Evolutionary conservation across 352 stramenopile species (phyloP).

Genomic region (Phytophthora kernoviae): DNA sequence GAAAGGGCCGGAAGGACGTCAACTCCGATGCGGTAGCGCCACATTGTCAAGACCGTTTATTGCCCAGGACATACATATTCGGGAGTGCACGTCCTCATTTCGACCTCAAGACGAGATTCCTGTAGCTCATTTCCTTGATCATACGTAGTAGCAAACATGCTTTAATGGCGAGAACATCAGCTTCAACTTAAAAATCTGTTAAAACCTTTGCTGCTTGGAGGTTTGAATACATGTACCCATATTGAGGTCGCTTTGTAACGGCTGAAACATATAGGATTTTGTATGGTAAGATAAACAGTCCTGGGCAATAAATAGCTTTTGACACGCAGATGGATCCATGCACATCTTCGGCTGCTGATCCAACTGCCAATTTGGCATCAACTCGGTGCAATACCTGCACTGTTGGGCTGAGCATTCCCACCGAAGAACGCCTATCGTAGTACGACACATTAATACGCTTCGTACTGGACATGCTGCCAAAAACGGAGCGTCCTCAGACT

Average conservation of each 20-base stretch:
- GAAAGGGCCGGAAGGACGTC: neutral
- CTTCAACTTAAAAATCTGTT: too few relatives aligned
- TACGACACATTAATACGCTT: neutral
- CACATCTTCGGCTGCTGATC: neutral
- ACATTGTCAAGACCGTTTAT: neutral
- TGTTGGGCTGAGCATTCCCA: too few relatives aligned
- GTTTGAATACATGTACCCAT: too few relatives aligned
- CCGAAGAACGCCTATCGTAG: too few relatives aligned
- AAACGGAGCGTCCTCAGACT: neutral
- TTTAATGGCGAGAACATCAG: too few relatives aligned
- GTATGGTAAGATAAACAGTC: neutral
- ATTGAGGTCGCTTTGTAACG: constrained; percentile 2
- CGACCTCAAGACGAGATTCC: too few relatives aligned
- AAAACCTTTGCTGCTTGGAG: too few relatives aligned
- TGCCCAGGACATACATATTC: neutral
- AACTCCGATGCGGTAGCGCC: neutral
- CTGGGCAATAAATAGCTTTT: neutral
- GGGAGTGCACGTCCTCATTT: neutral
- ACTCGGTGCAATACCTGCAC: too few relatives aligned
- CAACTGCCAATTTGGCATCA: neutral
- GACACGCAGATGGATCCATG: neutral
- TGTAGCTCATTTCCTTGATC: too few relatives aligned
- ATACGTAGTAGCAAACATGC: too few relatives aligned
- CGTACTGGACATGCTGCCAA: neutral
- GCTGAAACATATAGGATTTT: constrained; percentile 1